Evolutionary conservation across 345 rosid genomes (phyloP).

Genomic region (Cardamine occulta): DNA sequence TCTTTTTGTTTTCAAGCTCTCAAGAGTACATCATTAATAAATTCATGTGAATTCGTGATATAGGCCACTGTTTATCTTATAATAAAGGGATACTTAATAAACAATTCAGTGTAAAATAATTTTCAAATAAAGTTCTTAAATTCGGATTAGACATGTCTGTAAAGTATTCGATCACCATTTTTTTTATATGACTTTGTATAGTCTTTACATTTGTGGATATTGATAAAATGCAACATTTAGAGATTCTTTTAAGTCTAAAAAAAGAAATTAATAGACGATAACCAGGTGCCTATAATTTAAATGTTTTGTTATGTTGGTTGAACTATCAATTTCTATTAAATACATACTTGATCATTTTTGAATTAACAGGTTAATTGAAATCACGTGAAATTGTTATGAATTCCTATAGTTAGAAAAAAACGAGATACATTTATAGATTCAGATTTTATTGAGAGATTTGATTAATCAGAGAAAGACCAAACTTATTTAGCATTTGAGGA

Average conservation of each 20-base stretch:
- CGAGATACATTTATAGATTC: neutral
- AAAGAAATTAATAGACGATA: constrained; percentile 15
- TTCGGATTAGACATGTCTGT: constrained; percentile 14
- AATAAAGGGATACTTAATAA: neutral
- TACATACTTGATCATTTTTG: constrained; percentile 10
- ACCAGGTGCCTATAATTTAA: neutral
- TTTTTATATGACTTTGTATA: neutral
- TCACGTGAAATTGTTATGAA: neutral
- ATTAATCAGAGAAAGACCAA: neutral
- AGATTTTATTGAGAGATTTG: neutral
- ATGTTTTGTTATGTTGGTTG: constrained; percentile 18
- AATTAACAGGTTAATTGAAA: neutral
- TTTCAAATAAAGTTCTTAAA: constrained; percentile 16
- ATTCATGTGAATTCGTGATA: constrained; percentile 42
- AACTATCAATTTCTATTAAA: constrained; percentile 7
- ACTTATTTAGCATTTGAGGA: constrained; percentile 19
- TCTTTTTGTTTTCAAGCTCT: constrained; percentile 24
- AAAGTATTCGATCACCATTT: neutral
- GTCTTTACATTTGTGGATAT: constrained; percentile 1
- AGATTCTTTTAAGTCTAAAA: neutral
- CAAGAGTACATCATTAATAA: constrained; percentile 35
- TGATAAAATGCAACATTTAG: neutral
- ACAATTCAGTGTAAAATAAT: neutral
- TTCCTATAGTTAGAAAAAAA: neutral
- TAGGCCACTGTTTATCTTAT: constrained; percentile 32